These are phyloP conservation scores for Collybia sordida DNA, from an alignment of 768 basidiomycete species.

Conservation along the genomic window DNA sequence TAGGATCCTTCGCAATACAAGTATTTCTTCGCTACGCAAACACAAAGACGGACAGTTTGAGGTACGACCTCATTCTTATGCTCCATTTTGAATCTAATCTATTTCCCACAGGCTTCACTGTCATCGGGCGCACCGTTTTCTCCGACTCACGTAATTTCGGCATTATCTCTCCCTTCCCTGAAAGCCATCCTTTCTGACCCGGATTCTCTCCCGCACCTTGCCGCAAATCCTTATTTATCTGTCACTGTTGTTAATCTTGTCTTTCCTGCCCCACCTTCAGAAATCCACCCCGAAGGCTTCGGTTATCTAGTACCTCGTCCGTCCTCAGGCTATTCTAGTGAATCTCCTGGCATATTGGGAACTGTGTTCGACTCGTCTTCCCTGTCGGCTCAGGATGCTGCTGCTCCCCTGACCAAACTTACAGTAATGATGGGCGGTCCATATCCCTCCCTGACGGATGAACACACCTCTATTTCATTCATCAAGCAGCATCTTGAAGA, in stretches of 20 bases:
- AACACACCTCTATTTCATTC: constrained; percentile 22
- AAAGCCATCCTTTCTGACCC: constrained; percentile 38
- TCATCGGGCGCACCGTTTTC: constrained; percentile 23
- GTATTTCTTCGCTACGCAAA: constrained; percentile 34
- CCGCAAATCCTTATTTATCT: constrained; percentile 68
- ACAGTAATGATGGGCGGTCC: constrained; percentile 93
- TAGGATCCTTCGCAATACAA: constrained; percentile 44
- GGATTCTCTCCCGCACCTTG: constrained; percentile 58
- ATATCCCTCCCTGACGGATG: constrained; percentile 36
- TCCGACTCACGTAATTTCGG: constrained; percentile 74
- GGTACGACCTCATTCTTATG: constrained; percentile 30
- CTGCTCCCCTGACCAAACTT: constrained; percentile 60
- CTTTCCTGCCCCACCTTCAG: constrained; percentile 52
- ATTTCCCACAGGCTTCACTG: neutral
- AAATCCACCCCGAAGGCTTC: constrained; percentile 83
- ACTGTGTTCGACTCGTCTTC: constrained; percentile 89
- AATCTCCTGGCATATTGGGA: constrained; percentile 59
- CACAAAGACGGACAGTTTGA: constrained; percentile 38
- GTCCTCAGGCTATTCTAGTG: constrained; percentile 44
- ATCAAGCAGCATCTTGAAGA: constrained; percentile 37
- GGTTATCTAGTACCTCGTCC: constrained; percentile 93
- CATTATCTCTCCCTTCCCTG: constrained; percentile 65
- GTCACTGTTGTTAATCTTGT: constrained; percentile 90
- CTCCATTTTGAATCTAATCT: neutral
- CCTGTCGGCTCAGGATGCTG: constrained; percentile 52